Percentiles rank a stretch among this genome's conserved stretches.
phyloP scores from a whole-genome alignment of 768 basidiomycete species.

The Saitozyma podzolica region DNA sequence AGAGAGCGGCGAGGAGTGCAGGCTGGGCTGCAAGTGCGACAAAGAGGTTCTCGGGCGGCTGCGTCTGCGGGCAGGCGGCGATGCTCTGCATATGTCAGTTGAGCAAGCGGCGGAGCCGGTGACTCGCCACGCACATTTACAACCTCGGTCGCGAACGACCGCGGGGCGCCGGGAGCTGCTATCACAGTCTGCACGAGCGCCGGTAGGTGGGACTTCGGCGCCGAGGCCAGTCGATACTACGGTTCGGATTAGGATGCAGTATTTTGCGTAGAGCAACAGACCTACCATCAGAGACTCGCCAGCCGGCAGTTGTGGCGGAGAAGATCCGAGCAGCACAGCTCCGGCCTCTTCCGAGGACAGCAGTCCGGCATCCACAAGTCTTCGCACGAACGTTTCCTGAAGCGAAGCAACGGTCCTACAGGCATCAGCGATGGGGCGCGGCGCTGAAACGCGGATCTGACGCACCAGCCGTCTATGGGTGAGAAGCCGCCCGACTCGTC shows the following conservation, averaged over 20 bases:
- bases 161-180: slow-evolving; percentile 21
- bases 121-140: slow-evolving; percentile 8
- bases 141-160: slow-evolving; percentile 25
- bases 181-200: slow-evolving; percentile 19
- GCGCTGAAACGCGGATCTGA: background rate
- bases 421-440: too few relatives aligned
- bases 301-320: background rate
- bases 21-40: slow-evolving; percentile 27
- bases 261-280: background rate
- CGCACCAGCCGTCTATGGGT: slow-evolving; percentile 37
- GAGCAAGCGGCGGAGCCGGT: background rate
- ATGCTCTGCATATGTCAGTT: slow-evolving; percentile 10
- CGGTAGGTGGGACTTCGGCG: slow-evolving; percentile 20
- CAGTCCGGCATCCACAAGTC: slow-evolving; percentile 22
- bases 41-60: slow-evolving; percentile 39
- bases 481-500: slow-evolving; percentile 27
- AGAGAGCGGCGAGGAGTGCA: slow-evolving; percentile 18
- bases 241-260: background rate
- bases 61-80: slow-evolving; percentile 11
- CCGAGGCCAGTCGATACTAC: slow-evolving; percentile 24
- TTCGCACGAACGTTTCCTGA: slow-evolving; percentile 21
- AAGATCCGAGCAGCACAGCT: slow-evolving; percentile 7
- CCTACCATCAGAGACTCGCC: slow-evolving; percentile 41
- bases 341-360: slow-evolving; percentile 10
- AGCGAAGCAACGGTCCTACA: slow-evolving; percentile 19